Percentiles rank a stretch among this genome's conserved stretches.
phyloP scores from a whole-genome alignment of 345 rosid species.

The Gossypium mustelinum region DNA sequence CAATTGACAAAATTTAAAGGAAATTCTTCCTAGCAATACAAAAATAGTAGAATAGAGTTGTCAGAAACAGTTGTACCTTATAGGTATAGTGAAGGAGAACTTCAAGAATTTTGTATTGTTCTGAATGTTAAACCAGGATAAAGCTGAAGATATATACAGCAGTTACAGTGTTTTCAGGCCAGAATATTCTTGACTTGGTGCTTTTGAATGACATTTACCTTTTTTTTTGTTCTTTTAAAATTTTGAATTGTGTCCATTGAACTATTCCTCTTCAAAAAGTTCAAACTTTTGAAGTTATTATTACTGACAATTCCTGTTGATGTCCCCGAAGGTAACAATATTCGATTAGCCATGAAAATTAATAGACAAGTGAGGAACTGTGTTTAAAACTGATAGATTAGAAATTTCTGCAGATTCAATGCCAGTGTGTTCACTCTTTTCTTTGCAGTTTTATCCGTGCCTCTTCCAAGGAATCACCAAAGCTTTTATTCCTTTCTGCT shows the following conservation, averaged over 20 bases:
- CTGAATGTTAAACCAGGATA: conserved; percentile 2
- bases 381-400: not conserved
- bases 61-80: not conserved
- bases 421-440: not conserved
- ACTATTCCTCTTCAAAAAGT: not conserved
- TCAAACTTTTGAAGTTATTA: not conserved
- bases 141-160: not conserved
- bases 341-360: conserved; percentile 4
- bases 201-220: not conserved
- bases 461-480: conserved; percentile 2
- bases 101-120: conserved; percentile 8
- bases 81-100: not conserved
- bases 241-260: not conserved
- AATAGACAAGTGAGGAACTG: not conserved
- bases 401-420: conserved; percentile 5
- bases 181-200: not conserved
- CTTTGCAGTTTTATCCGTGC: not conserved
- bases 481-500: not conserved
- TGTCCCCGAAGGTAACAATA: conserved; percentile 2
- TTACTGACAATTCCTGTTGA: conserved; percentile 13
- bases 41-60: not conserved
- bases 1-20: conserved; percentile 4
- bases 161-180: not conserved
- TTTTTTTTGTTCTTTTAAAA: not conserved
- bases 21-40: not conserved